A percentile compares a stretch with the other conserved stretches of the same genome.
These are phyloP conservation scores for Cochlearia excelsa DNA, from an alignment of 345 rosid species.

Conservation along the genomic window DNA sequence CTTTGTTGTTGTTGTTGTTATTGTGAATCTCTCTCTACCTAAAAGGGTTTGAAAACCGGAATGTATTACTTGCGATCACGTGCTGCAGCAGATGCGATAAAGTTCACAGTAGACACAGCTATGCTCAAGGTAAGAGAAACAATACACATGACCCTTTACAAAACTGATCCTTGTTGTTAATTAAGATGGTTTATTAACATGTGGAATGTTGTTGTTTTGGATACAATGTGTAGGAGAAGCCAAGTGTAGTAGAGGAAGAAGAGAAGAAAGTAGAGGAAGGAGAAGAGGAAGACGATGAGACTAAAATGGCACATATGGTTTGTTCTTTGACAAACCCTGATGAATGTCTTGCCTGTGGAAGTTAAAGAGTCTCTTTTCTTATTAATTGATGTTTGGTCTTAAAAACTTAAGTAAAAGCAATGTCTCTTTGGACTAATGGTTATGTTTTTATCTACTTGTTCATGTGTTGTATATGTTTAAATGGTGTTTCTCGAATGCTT, in stretches of 20 bases:
- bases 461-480: no score
- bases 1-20: background rate
- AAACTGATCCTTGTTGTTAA: no score
- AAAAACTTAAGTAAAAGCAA: no score
- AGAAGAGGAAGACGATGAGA: constrained; percentile 42
- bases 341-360: constrained; percentile 85
- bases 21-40: background rate
- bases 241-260: constrained; percentile 29
- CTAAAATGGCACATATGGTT: constrained; percentile 79
- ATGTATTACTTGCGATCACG: constrained; percentile 90
- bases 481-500: no score
- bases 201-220: background rate
- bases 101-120: constrained; percentile 89
- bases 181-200: no score
- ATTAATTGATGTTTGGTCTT: no score
- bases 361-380: constrained; percentile 31
- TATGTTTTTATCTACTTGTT: no score
- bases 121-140: constrained; percentile 57
- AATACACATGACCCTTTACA: background rate
- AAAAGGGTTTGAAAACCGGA: constrained; percentile 83
- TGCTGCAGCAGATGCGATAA: constrained; percentile 98
- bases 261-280: constrained; percentile 1
- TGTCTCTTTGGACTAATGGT: no score
- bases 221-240: constrained; percentile 41
- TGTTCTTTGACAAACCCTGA: constrained; percentile 84